Conservation (phyloP, 179 eudicot genomes). For the Sideroxylon spinosum region DNA sequence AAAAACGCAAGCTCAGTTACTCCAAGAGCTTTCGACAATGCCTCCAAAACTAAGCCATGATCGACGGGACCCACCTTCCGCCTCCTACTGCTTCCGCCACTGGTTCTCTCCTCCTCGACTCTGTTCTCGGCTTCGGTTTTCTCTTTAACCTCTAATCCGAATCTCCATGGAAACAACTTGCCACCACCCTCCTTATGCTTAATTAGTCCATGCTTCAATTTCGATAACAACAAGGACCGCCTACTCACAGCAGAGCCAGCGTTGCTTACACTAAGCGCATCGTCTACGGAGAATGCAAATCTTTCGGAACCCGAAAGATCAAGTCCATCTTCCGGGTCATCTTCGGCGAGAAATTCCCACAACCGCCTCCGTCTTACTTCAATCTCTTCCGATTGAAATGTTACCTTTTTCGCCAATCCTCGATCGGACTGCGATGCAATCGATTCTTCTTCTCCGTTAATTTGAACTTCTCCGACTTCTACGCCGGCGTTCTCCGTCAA, state of each 20-base stretch:
- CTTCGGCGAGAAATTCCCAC: conserved; percentile 85
- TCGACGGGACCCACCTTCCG: conserved; percentile 64
- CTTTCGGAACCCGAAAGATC: conserved; percentile 94
- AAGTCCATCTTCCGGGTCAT: conserved; percentile 76
- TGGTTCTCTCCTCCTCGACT: conserved; percentile 43
- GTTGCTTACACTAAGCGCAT: conserved; percentile 69
- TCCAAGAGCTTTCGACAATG: conserved; percentile 71
- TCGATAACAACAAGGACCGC: conserved; percentile 64
- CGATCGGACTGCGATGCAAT: conserved; percentile 12
- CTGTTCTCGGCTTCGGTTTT: conserved; percentile 34
- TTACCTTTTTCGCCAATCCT: conserved; percentile 53
- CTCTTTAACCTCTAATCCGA: conserved; percentile 51
- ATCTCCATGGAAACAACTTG: conserved; percentile 70
- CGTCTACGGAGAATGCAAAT: conserved; percentile 89
- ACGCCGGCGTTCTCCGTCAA: conserved; percentile 3
- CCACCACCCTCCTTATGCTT: conserved; percentile 45
- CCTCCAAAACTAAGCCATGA: conserved; percentile 66
- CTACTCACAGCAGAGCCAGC: conserved; percentile 54
- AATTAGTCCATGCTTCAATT: conserved; percentile 63
- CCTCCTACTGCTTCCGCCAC: conserved; percentile 38
- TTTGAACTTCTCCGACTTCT: conserved; percentile 16
- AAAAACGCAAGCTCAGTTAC: conserved; percentile 67
- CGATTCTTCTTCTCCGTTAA: neutral
- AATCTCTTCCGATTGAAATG: conserved; percentile 48
- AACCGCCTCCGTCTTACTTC: conserved; percentile 57